Evolutionary conservation across 1,139 yeast species (phyloP), one percentile per base, ranked within the genome.

Genomic region (Magnusiomyces suaveolens): DNA sequence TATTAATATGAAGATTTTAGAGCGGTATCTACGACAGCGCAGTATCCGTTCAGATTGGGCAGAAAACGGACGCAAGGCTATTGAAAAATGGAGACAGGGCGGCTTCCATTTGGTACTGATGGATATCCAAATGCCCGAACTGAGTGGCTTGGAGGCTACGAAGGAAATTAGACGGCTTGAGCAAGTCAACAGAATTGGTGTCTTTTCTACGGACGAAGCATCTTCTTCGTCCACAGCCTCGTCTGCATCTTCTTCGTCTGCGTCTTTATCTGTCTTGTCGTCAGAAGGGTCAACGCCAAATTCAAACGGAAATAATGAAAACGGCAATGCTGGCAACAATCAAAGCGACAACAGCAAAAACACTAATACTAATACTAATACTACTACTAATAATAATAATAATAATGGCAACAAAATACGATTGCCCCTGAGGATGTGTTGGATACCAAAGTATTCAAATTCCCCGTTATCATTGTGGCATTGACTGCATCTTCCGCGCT

Each of bases 391-490:
- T 6, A 8, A 6, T 29, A 29, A 6, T 8, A 6, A 29, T 8
- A 29, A 12, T 12, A 6, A 29, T 29, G 12, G 12, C 36, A 6
- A 29, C 36, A 12, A 46, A 32, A 26, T 23, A 60, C 55, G 1
- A 60, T 60, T 47, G 57, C 58, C 20, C 61, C 58, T 41, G 79
- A 77, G 43, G 83, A 80, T 55, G 73, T 71, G 47, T 69, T 87
- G 14, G 89, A 87, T 61, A 68, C 80, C 49, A 71, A 75, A 14
- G 69, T 78, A 20, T 87, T 89, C 70, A 75, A 88, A 60, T 85
- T 95, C 0, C 97, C 98, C 0, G 96, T 92, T 26, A 92, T 92
- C 56, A 90, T 92, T 55, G 98, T 92, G 38, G 98, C 98, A 0
- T 73, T 92, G 54, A 92, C 98, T 1, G 98, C 98, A 0, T 83